A percentile compares a stretch with the other conserved stretches of the same genome.
phyloP scores from a whole-genome alignment of 164 flowering plant genomes.

The Euptelea pleiosperma region DNA sequence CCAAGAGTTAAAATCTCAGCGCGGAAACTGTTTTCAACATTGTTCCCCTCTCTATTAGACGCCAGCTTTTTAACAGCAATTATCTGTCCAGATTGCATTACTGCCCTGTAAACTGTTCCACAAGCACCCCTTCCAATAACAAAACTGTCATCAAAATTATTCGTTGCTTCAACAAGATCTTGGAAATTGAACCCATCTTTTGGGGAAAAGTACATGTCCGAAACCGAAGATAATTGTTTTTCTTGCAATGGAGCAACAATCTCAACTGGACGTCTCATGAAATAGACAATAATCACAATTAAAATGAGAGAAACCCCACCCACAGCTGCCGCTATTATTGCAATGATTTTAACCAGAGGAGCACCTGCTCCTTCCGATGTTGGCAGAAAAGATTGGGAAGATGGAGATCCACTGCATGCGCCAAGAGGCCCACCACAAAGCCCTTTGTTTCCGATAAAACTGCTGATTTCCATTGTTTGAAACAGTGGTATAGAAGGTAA shows the following conservation, averaged over 20 bases:
- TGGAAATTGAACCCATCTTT: conserved; percentile 86
- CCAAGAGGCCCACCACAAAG: conserved; percentile 82
- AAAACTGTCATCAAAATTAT: conserved; percentile 65
- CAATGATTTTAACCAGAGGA: conserved; percentile 55
- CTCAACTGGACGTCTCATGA: conserved; percentile 57
- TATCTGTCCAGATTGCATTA: conserved; percentile 53
- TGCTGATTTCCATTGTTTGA: conserved; percentile 54
- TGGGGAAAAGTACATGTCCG: conserved; percentile 77
- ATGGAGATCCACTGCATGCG: conserved; percentile 38
- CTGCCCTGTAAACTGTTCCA: conserved; percentile 93
- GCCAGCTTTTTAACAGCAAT: conserved; percentile 81
- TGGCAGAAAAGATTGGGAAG: conserved; percentile 25
- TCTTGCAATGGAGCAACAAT: conserved; percentile 38
- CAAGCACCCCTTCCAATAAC: conserved; percentile 90
- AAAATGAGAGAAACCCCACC: conserved; percentile 82
- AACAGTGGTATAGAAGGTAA: conserved; percentile 60
- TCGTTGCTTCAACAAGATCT: conserved; percentile 78
- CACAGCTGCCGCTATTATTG: conserved; percentile 48
- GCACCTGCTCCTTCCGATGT: conserved; percentile 21
- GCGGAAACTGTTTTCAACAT: conserved; percentile 72
- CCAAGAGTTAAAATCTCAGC: conserved; percentile 91
- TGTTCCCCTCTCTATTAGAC: conserved; percentile 80
- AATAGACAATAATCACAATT: conserved; percentile 53
- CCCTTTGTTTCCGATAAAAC: conserved; percentile 70
- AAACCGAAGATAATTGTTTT: conserved; percentile 33